Evolutionary conservation across 768 basidiomycete genomes (phyloP), one percentile per base, ranked within the genome.

Genomic region (Tulasnella sp.): DNA sequence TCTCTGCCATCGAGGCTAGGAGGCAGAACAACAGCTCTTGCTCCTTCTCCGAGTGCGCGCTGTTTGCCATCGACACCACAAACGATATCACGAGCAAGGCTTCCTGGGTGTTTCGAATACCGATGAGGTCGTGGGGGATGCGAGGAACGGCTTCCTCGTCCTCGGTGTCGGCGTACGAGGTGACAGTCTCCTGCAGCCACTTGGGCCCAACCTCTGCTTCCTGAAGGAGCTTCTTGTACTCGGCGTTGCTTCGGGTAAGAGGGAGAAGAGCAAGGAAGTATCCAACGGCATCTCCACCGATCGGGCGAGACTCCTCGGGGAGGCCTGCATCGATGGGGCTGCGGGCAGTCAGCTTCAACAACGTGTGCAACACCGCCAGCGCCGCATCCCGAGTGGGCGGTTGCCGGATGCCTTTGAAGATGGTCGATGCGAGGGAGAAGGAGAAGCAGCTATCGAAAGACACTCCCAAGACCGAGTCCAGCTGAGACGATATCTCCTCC

Each of bases 351-450:
- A 92, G 88, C 40, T 85, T 84, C 16, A 95, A 85, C 23, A 94
- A 85, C 39, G 87, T 90, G 80, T 91, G 87, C 18, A 95, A 85
- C 20, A 89, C 88, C 4, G 85, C 85, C 80, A 89, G 88, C 1
- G 92, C 90, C 16, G 89, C 87, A 9, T 89, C 89, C 74, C 85
- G 89, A 80, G 94, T 87, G 3, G 87, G 86, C 2, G 89, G 87
- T 80, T 91, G 90, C 35, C 95, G 90, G 77, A 95, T 85, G 55
- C 94, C 95, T 82, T 96, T 95, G 88, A 95, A 93, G 70, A 97
- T 89, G 80, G 94, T 88, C 0, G 93, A 87, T 1, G 94, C 91
- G 26, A 98, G 84, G 16, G 92, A 91, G 84, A 96, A 94, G 9
- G 93, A 93, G 84, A 95, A 92, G 83, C 87, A 91, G 32, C 85